Base-by-base conservation (phyloP, 2,329 filamentous ascomycete genomes). In the Boeremia exigua region DNA sequence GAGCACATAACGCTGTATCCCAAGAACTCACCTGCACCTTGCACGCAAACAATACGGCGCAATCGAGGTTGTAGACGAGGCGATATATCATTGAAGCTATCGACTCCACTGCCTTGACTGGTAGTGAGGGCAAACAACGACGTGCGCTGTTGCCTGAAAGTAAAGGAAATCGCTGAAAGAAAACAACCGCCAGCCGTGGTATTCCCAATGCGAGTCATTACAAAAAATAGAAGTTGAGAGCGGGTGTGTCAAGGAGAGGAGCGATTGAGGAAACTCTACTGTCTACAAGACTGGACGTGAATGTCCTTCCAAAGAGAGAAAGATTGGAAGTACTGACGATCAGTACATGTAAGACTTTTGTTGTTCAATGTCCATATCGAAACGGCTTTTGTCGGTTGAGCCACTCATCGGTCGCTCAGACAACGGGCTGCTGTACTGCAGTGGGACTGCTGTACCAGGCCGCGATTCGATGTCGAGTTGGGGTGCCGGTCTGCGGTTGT, bases 341-440 rank as follows among this genome's bases (percentile, higher is more conserved):
- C 63, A 75, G 55, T 69, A 73, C 70, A 71, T 74, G 58, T 68
- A 74, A 32, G 59, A 46, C 60, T 74, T 73, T 63, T 75, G 72
- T 38, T 73, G 71, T 58, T 75, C 72, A 40, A 74, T 63, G 46
- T 72, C 71, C 33, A 66, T 37, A 27, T 75, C 72, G 37, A 59
- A 73, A 28, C 69, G 70, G 51, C 67, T 75, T 53, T 73, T 71
- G 49, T 73, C 69, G 15, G 70, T 74, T 23, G 60, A 62, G 33
- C 67, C 69, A 54, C 69, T 72, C 70, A 73, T 73, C 40, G 72
- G 71, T 47, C 71, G 65, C 48, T 67, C 54, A 28, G 64, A 64
- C 6, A 52, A 54, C 37, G 62, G 56, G 33, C 51, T 56, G 53
- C 49, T 36, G 19, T 61, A 59, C 28, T 64, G 64, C 40, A 59